Base-by-base conservation (phyloP, 306 rosid species). In the Glycine latifolia region DNA sequence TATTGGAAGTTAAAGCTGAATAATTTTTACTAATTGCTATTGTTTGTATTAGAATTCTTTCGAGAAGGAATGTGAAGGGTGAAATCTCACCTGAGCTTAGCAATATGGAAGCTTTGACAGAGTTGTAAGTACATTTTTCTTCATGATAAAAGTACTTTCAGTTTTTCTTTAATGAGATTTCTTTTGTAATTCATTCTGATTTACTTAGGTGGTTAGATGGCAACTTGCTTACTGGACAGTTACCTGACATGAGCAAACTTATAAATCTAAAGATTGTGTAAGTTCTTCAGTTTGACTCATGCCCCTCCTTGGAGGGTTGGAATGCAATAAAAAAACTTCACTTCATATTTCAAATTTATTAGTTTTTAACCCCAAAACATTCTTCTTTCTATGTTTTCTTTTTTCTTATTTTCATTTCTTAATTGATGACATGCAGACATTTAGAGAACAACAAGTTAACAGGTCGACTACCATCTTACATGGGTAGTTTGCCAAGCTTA, bases 181-280 rank as follows among this genome's bases (percentile, higher is more conserved):
- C 41, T 75, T 35, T 50, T 14, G 49, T 66, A 76, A 71, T 17
- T 7, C 81, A 9, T 72, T 68, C 55, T 67, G 16, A 7, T 78
- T 82, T 70, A 8, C 75, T 78, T 80, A 92, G 98, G 89, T 90
- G 97, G 97, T 83, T 94, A 85, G 90, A 83, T 84, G 89, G 89
- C 11, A 94, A 94, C 81, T 83, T 85, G 73, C 87, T 94, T 49
- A 86, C 85, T 20, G 98, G 97, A 63, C 73, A 68, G 39, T 88
- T 94, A 26, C 97, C 98, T 70, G 98, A 92, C 92, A 80, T 92
- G 62, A 86, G 90, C 81, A 90, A 83, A 80, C 97, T 94, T 7
- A 73, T 89, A 58, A 88, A 83, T 73, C 80, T 94, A 84, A 89
- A 88, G 88, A 90, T 94, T 82, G 82, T 94, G 97, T 94, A 86